These are phyloP conservation scores for Fusarium kyushuense DNA, from an alignment of 2,329 filamentous ascomycete species.

Conservation along the genomic window DNA sequence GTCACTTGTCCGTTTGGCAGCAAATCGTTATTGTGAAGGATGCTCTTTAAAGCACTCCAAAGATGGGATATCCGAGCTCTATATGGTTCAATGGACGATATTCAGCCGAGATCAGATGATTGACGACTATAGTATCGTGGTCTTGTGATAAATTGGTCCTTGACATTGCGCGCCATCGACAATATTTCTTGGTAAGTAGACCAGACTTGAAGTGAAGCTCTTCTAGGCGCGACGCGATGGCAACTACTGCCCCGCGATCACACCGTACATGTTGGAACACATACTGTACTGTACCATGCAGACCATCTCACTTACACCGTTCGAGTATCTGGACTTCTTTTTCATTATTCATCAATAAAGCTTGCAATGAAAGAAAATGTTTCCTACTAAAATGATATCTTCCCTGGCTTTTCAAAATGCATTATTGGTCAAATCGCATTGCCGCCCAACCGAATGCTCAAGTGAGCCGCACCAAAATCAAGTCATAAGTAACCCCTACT, in stretches of 20 bases:
- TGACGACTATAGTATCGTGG: slow-evolving; percentile 8
- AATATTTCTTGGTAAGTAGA: background rate
- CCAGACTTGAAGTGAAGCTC: slow-evolving; percentile 8
- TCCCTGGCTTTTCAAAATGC: background rate
- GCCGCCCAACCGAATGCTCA: slow-evolving; percentile 1
- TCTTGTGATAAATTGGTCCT: background rate
- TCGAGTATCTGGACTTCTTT: background rate
- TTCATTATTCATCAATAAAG: background rate
- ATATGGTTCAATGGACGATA: background rate
- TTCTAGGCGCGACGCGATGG: slow-evolving; percentile 39
- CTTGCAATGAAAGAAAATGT: background rate
- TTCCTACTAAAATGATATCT: background rate
- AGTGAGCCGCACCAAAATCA: slow-evolving; percentile 18
- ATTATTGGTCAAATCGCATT: slow-evolving; percentile 9
- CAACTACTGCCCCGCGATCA: slow-evolving; percentile 42
- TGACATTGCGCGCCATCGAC: slow-evolving; percentile 14
- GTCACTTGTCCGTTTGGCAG: background rate
- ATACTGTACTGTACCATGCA: slow-evolving; percentile 7
- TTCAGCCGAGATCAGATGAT: slow-evolving; percentile 16
- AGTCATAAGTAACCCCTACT: slow-evolving; percentile 14
- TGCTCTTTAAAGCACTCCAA: background rate
- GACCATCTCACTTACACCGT: slow-evolving; percentile 10
- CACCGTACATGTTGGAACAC: slow-evolving; percentile 18
- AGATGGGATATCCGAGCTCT: background rate
- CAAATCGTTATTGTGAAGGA: background rate